A percentile compares a stretch with the other conserved stretches of the same genome.
Conservation (phyloP, 768 basidiomycete species). For the Tubosaeta brunneosetosa region DNA sequence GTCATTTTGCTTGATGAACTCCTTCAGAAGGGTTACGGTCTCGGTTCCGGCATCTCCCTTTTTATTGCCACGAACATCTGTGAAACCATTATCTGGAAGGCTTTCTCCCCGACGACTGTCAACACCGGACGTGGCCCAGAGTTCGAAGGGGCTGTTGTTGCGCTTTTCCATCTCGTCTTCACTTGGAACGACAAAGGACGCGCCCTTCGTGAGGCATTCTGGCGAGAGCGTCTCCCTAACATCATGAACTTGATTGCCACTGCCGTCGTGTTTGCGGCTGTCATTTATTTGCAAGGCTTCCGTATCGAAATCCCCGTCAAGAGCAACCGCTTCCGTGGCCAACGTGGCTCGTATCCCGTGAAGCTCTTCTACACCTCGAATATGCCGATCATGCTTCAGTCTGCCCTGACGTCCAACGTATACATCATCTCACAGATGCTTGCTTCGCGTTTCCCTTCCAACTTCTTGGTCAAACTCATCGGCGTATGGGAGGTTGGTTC, state of each 20-base stretch:
- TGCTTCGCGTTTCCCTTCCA: constrained; percentile 82
- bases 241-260: constrained; percentile 97
- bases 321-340: constrained; percentile 94
- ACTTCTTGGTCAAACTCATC: constrained; percentile 83
- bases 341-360: constrained; percentile 91
- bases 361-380: constrained; percentile 99
- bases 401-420: constrained; percentile 87
- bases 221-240: constrained; percentile 94
- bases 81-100: constrained; percentile 99
- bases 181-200: constrained; percentile 98
- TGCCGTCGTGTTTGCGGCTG: constrained; percentile 83
- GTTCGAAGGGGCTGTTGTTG: constrained; percentile 95
- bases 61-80: constrained; percentile 99
- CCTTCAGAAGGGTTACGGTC: constrained; percentile 97
- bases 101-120: constrained; percentile 95
- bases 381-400: constrained; percentile 99
- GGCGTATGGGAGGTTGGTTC: constrained; percentile 94
- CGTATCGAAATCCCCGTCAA: constrained; percentile 98
- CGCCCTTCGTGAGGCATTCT: constrained; percentile 96
- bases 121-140: constrained; percentile 98
- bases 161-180: constrained; percentile 95
- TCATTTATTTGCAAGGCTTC: constrained; percentile 99
- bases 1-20: constrained; percentile 98
- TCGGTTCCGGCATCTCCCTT: constrained; percentile 96
- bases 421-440: constrained; percentile 98